A percentile compares a stretch with the other conserved stretches of the same genome.
Evolutionary conservation across 2,329 filamentous ascomycete genomes (phyloP).

Genomic region (Botryosphaeria dothidea): DNA sequence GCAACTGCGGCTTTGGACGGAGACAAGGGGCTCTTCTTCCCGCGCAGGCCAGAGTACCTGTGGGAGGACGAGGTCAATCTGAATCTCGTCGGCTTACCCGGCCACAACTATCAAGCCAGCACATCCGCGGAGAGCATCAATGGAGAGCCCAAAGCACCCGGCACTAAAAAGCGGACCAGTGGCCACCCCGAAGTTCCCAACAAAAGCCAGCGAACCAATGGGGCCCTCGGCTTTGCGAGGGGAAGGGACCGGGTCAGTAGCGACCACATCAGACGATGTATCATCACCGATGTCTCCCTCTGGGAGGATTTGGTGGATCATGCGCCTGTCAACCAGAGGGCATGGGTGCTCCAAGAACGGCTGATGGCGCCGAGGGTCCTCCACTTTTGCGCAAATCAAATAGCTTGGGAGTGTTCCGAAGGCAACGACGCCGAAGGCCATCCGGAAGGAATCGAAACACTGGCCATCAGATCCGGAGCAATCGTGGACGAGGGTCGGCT

Average conservation of each 20-base stretch:
- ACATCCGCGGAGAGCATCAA: too few species aligned
- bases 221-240: neutral
- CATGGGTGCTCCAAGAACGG: conserved; percentile 6
- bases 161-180: too few species aligned
- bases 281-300: neutral
- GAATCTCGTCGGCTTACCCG: neutral
- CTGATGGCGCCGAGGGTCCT: conserved; percentile 1
- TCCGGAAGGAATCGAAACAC: neutral
- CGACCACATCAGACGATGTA: neutral
- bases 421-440: conserved; percentile 20
- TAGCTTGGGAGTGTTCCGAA: conserved; percentile 2
- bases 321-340: neutral
- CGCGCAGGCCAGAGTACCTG: conserved; percentile 1
- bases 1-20: conserved; percentile 25
- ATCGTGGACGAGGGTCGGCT: conserved; percentile 10
- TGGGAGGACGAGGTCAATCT: conserved; percentile 24
- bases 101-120: neutral
- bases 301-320: neutral
- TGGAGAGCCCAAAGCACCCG: too few species aligned
- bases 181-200: too few species aligned
- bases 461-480: neutral
- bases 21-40: conserved; percentile 23
- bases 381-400: neutral
- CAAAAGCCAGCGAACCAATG: too few species aligned
- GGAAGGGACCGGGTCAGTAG: neutral